Base-by-base conservation (phyloP, 306 rosid species). In the Carpinus fangiana region DNA sequence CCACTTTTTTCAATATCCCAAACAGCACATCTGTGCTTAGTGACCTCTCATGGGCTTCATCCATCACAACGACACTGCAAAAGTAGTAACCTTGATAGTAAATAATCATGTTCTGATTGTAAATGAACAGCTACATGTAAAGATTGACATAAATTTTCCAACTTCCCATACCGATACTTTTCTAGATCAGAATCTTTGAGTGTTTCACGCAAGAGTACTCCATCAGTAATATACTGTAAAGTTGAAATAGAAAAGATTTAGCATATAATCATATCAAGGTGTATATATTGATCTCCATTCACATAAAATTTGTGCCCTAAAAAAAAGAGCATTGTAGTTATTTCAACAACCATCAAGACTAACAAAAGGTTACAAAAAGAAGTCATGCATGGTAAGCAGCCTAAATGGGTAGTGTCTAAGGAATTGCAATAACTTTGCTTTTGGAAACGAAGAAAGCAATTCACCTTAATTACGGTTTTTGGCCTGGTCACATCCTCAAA, bases 401-500 rank as follows among this genome's bases (percentile, higher is more conserved):
- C 56, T 26, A 9, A 6, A 54, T 16, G 46, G 17, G 31, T 28
- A 66, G 62, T 18, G 12, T 47, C 47, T 11, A 21, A 26, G 26
- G 36, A 41, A 82, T 21, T 62, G 51, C 74, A 66, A 64, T 28
- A 64, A 31, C 14, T 56, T n/a, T 46, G 46, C 52, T 38, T 55
- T 60, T 12, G 21, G n/a, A 18, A 45, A 64, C 8, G 57, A 67
- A 78, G 20, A 71, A 47, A 73, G 67, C 18, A 45, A 76, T 7
- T 79, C 47, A 95, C 98, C 97, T 95, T 95, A 82, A 95, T 95
- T 72, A 90, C 68, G 45, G 98, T 95, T 46, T 79, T 79, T 77
- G 98, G 97, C 78, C 98, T 97, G 1, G 98, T 95, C 84, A 92
- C 98, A 80, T 95, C 98, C 84, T 95, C 98, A 81, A 95, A 95